These are phyloP conservation scores for Bacterosira constricta DNA, from an alignment of 108 stramenopile genomes.

Conservation along the genomic window DNA sequence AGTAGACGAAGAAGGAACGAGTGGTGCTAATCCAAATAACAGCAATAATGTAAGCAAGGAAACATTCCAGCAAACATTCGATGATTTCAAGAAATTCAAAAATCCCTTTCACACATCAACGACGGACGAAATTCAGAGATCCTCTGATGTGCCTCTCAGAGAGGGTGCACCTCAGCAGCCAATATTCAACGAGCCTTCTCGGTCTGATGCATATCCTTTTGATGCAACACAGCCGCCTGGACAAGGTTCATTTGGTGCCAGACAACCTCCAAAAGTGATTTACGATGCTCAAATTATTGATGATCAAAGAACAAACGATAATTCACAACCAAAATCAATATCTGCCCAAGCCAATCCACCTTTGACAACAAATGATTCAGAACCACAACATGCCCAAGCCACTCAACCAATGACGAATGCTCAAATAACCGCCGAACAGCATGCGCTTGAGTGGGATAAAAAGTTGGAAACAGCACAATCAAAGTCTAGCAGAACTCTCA, in stretches of 20 bases:
- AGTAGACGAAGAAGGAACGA: constrained; percentile 19
- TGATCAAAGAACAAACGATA: too few relatives aligned
- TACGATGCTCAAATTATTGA: too few relatives aligned
- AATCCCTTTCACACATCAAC: too few relatives aligned
- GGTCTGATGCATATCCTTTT: background rate
- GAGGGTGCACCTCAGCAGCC: background rate
- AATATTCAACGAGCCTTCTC: background rate
- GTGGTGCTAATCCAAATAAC: background rate
- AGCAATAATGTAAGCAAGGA: background rate
- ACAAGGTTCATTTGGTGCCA: too few relatives aligned
- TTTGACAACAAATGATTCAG: background rate
- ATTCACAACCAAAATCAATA: background rate
- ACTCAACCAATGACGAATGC: background rate
- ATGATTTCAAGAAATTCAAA: too few relatives aligned
- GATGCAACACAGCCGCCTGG: too few relatives aligned
- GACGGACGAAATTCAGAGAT: too few relatives aligned
- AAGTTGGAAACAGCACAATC: background rate
- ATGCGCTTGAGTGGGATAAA: background rate
- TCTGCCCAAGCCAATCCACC: background rate
- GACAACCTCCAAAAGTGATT: too few relatives aligned
- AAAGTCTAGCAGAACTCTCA: background rate
- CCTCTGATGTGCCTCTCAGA: background rate
- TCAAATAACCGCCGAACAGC: background rate
- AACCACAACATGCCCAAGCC: background rate
- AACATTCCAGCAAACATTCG: background rate